Evolutionary conservation across 2,329 filamentous ascomycete genomes (phyloP).

Genomic region (Exophiala xenobiotica): DNA sequence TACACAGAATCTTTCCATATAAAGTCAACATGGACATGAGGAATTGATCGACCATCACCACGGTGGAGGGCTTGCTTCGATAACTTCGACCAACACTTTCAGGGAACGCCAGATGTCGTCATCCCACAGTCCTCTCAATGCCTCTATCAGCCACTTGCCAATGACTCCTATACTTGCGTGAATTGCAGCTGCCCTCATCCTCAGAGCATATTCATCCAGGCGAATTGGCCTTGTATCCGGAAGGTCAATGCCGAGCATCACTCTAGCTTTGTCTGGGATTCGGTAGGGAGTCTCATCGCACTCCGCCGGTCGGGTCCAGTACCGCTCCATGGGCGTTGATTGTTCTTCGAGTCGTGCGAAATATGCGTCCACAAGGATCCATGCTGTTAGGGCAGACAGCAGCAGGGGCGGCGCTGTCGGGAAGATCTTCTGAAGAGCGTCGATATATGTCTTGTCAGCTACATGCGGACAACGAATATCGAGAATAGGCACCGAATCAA

Average conservation of each 20-base stretch:
- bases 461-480: conserved; percentile 11
- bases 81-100: conserved; percentile 22
- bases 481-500: conserved; percentile 17
- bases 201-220: conserved; percentile 13
- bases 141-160: conserved; percentile 16
- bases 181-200: conserved; percentile 7
- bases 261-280: conserved; percentile 25
- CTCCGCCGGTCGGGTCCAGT: conserved; percentile 2
- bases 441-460: conserved; percentile 15
- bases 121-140: conserved; percentile 24
- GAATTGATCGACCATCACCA: conserved; percentile 4
- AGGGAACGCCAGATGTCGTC: conserved; percentile 25
- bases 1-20: background rate
- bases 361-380: conserved; percentile 27
- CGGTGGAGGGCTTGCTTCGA: conserved; percentile 10
- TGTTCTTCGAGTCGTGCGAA: conserved; percentile 10
- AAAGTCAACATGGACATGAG: background rate
- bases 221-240: conserved; percentile 2
- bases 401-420: conserved; percentile 10
- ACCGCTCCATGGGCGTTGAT: conserved; percentile 5
- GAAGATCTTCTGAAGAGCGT: conserved; percentile 22
- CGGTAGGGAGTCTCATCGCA: conserved; percentile 8
- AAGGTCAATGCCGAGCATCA: conserved; percentile 23
- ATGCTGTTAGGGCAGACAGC: conserved; percentile 24
- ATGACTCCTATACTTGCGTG: conserved; percentile 13